Percentiles rank a stretch among this genome's conserved stretches.
Evolutionary conservation across 2,329 filamentous ascomycete species (phyloP).

Genomic region (Venturia effusa): DNA sequence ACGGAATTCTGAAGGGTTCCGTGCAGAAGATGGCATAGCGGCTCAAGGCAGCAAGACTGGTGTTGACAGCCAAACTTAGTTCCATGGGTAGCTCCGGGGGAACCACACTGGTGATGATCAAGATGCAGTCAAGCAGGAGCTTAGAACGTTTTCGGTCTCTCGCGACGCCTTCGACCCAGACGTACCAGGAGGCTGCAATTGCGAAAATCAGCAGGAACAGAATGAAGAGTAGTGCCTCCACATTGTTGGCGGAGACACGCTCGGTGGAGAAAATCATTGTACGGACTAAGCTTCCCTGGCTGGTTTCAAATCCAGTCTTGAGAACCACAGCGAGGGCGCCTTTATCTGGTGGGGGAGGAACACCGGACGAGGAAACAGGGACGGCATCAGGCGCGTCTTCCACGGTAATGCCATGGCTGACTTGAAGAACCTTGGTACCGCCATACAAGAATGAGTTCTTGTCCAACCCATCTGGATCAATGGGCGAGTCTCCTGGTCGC

Average conservation of each 20-base stretch:
- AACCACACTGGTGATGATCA: slow-evolving; percentile 95
- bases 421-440: slow-evolving; percentile 92
- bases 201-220: slow-evolving; percentile 94
- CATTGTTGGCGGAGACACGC: slow-evolving; percentile 96
- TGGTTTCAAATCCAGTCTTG: slow-evolving; percentile 98
- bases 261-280: slow-evolving; percentile 99
- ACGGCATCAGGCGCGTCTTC: slow-evolving; percentile 50
- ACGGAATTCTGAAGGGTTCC: slow-evolving; percentile 96
- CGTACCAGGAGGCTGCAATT: slow-evolving; percentile 95
- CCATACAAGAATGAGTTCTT: slow-evolving; percentile 96
- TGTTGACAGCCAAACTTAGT: slow-evolving; percentile 93
- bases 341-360: slow-evolving; percentile 79
- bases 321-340: slow-evolving; percentile 88
- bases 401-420: slow-evolving; percentile 74
- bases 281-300: slow-evolving; percentile 90
- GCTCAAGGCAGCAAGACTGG: slow-evolving; percentile 84
- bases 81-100: slow-evolving; percentile 99
- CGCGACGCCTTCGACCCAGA: slow-evolving; percentile 92
- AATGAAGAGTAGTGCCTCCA: slow-evolving; percentile 93
- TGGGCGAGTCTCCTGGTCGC: slow-evolving; percentile 64
- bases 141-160: slow-evolving; percentile 96
- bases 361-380: slow-evolving; percentile 61
- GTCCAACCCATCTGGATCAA: slow-evolving; percentile 86
- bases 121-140: slow-evolving; percentile 88
- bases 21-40: slow-evolving; percentile 98